Base-by-base conservation (phyloP, 305 asterid species). In the Coffea humblotiana region DNA sequence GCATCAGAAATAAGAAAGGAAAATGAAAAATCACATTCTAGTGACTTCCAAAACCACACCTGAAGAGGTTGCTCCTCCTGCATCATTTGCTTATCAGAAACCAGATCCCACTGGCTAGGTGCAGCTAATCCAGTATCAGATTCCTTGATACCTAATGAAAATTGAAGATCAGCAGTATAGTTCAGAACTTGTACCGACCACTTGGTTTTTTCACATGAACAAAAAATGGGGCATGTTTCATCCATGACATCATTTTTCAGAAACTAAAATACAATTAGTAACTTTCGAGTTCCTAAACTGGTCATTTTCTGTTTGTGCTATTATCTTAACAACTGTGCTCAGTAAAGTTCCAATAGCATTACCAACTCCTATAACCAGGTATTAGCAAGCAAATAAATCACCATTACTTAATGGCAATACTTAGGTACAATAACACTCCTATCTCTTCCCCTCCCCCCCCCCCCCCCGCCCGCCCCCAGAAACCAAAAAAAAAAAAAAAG, bases 101-200 rank as follows among this genome's bases (percentile, higher is more conserved):
- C 98, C 82, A 94, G 97, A 89, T 95, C 97, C 97, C 98, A 95
- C 78, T 94, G 98, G 85, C 99, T 95, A 18, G 98, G 98, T 52
- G 96, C 94, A 89, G 97, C 97, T 88, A 93, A 86, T 82, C 98
- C 99, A 83, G 98, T 93, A 83, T 95, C 98, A 47, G 99, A 95
- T 85, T 95, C 99, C 92, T 95, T 95, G 81, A 95, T 95, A 79
- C 99, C 99, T 95, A 84, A 54, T 52, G 87, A 58, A 29, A 79
- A 65, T 73, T 12, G 1, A 47, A 71, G 35, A 68, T 77, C 74
- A 72, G 54, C 43, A 40, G 45, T 18, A 49, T 13, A 40, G 78
- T 60, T 19, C 27, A 27, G 27, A 21, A 75, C 25, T 12, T 23
- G 14, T 19, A 13, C 21, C 14, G 3, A 14, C 1, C 27, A 6